phyloP scores from a whole-genome alignment of 495 filamentous ascomycete species.

The Lasiosphaeria hispida region DNA sequence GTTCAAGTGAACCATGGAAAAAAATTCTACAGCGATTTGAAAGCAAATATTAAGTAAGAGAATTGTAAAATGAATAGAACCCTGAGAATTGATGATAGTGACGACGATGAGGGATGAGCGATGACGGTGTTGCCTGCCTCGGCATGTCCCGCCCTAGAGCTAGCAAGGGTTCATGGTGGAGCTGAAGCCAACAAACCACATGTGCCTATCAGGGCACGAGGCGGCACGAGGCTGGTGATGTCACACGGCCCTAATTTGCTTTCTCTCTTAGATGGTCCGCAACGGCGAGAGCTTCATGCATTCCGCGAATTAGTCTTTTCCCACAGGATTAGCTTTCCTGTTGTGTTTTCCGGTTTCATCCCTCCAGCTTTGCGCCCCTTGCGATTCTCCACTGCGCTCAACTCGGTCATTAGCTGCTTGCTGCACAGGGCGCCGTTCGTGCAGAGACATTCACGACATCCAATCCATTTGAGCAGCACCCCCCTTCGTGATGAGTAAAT shows the following conservation, averaged over 20 bases:
- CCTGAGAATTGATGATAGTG: neutral
- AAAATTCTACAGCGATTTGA: too few relatives aligned
- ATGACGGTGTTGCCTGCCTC: neutral
- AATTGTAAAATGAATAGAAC: neutral
- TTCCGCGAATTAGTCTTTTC: too few relatives aligned
- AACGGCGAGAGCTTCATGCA: neutral
- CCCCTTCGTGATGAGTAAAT: neutral
- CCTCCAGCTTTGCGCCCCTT: too few relatives aligned
- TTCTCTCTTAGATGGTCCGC: neutral
- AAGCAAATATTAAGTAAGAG: too few relatives aligned
- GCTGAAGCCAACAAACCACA: conserved; percentile 2
- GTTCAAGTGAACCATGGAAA: too few relatives aligned
- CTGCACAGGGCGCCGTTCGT: too few relatives aligned
- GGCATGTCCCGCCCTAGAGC: neutral
- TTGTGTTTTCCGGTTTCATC: too few relatives aligned
- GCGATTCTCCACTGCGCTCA: too few relatives aligned
- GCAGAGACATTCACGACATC: too few relatives aligned
- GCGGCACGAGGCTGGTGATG: conserved; percentile 16
- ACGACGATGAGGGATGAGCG: neutral
- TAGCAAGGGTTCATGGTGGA: neutral
- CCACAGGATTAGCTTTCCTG: too few relatives aligned
- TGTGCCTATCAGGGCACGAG: conserved; percentile 3
- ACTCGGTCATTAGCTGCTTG: too few relatives aligned
- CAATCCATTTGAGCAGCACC: neutral
- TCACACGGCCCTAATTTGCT: conserved; percentile 12